A percentile compares a stretch with the other conserved stretches of the same genome.
phyloP scores from a whole-genome alignment of 345 rosid genomes.

The Salix suchowensis region DNA sequence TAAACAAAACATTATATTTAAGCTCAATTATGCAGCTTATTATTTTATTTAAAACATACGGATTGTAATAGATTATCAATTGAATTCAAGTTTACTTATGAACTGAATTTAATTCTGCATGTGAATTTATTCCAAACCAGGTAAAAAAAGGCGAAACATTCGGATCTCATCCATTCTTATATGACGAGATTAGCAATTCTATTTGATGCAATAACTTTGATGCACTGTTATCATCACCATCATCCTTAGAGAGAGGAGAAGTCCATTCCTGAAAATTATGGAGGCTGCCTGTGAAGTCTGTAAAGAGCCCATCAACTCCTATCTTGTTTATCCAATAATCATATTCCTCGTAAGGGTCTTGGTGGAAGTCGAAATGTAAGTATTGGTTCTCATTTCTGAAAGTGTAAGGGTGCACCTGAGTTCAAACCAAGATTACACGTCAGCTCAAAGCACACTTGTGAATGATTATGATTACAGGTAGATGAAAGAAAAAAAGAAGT shows the following conservation, averaged over 20 bases:
- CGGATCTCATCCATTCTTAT: slow-evolving; percentile 24
- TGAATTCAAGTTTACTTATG: too few relatives aligned
- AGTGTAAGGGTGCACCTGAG: slow-evolving; percentile 90
- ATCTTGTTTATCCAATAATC: slow-evolving; percentile 73
- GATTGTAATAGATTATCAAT: too few relatives aligned
- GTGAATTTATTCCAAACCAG: too few relatives aligned
- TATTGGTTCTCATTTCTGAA: slow-evolving; percentile 61
- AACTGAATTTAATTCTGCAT: too few relatives aligned
- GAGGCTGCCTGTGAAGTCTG: slow-evolving; percentile 88
- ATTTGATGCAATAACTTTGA: slow-evolving; percentile 42
- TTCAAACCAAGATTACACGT: neutral
- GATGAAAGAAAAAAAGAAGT: neutral
- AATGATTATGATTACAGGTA: neutral
- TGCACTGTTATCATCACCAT: slow-evolving; percentile 12
- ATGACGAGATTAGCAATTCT: slow-evolving; percentile 39
- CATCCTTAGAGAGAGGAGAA: slow-evolving; percentile 34
- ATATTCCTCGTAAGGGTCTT: slow-evolving; percentile 71
- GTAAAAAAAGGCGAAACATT: too few relatives aligned
- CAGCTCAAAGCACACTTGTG: neutral
- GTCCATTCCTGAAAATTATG: slow-evolving; percentile 58
- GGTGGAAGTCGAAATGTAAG: slow-evolving; percentile 58
- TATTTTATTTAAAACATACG: too few relatives aligned
- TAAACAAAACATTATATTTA: too few relatives aligned
- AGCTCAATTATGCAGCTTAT: too few relatives aligned
- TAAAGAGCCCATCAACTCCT: slow-evolving; percentile 84